Conservation (phyloP, 306 rosid species). For the Betula pendula region DNA sequence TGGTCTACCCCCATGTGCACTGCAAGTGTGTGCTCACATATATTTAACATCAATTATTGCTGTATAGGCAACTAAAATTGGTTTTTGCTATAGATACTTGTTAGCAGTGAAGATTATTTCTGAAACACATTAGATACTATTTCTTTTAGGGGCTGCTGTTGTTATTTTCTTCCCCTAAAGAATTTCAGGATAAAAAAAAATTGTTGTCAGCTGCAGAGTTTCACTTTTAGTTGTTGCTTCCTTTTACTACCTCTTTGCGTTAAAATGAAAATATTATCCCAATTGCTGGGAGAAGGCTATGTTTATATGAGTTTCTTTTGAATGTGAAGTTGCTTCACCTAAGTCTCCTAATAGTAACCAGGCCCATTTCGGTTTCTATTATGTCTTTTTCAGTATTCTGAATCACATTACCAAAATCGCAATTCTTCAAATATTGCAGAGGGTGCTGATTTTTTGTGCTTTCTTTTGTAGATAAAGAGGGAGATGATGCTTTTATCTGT, state of each 20-base stretch:
- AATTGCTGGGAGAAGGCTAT: background rate
- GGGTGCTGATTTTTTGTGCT: conserved; percentile 30
- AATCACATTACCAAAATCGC: background rate
- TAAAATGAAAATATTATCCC: background rate
- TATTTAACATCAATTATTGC: background rate
- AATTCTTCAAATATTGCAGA: conserved; percentile 16
- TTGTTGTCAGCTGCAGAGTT: background rate
- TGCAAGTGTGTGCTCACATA: background rate
- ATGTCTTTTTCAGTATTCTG: background rate
- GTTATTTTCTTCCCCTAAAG: background rate
- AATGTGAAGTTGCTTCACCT: background rate
- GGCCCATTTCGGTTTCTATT: background rate
- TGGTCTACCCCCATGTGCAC: background rate
- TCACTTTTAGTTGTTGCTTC: background rate
- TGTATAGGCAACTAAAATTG: background rate
- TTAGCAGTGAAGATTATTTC: background rate
- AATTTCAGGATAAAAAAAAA: background rate
- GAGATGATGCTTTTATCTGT: conserved; percentile 74
- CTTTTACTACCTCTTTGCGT: background rate
- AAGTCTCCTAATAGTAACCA: background rate
- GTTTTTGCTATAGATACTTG: background rate
- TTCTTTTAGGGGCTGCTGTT: background rate
- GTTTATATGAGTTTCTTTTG: background rate
- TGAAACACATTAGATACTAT: background rate
- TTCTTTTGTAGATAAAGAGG: conserved; percentile 74